Base-by-base conservation (phyloP, 2,329 filamentous ascomycete genomes). In the Allantophomopsis lycopodina region DNA sequence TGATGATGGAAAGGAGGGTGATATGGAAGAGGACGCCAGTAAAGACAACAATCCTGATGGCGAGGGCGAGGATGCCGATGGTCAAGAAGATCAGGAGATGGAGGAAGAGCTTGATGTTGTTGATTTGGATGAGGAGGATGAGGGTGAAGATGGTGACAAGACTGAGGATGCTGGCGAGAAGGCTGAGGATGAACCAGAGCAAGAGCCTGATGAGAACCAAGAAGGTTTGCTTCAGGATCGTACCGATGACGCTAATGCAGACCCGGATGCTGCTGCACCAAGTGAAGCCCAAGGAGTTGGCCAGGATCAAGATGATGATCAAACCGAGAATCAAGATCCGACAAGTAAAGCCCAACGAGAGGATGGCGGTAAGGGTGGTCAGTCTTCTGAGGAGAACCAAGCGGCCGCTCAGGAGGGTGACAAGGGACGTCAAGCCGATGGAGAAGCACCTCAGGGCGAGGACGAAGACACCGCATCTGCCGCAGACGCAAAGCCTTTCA, bases 401-500 rank as follows among this genome's bases (percentile, higher is more conserved):
- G 70, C 70, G 3, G 64, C 73, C 18, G 74, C 76, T n/a, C 73
- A 76, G 51, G 73, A 82, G 47, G 79, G 77, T 11, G 65, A 72
- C 39, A 61, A 65, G 23, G 54, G 60, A 10, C 57, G 63, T 34
- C 62, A 69, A 39, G 60, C 60, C 7, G 55, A 59, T 20, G 56
- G 60, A 10, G 59, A 63, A 40, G 61, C 60, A 32, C 60, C 54
- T 28, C 51, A 56, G 40, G 49, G 61, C 37, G 42, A 52, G 2
- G 44, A 50, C 23, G 49, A 56, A 23, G 55, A 59, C 13, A 55
- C 58, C 13, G 55, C 67, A 47, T 59, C 65, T 31, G 58, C 58
- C 17, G 51, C 54, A 5, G 58, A 73, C 38, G 63, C 66, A 35
- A 76, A 91, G 48, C 83, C 87, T 1, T 94, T 95, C 69, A 91